Base-by-base conservation (phyloP, 805 yeast genomes). In the Cyberlindnera euphorbiae region DNA sequence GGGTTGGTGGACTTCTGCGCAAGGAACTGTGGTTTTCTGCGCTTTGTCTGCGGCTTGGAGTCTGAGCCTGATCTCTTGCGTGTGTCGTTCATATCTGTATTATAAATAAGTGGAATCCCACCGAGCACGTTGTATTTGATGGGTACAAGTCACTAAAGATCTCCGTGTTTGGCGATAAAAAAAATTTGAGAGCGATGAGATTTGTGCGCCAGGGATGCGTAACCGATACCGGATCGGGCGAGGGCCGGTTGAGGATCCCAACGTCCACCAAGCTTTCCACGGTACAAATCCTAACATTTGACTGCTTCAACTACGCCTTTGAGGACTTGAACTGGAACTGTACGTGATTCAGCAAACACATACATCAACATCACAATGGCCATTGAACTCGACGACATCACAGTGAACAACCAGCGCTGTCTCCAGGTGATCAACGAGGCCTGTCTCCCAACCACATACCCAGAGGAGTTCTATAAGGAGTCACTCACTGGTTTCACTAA, bases 401-500 rank as follows among this genome's bases (percentile, higher is more conserved):
- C 85, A 3, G 53, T 45, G 32, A 76, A 79, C 58, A 82, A 82
- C 58, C 46, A 77, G 26, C 82, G 79, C 2, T 64, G 73, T 2
- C 65, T 83, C 41, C 67, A 72, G 46, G 70, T 71, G 42, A 77
- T 83, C 54, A 74, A 78, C 41, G 59, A 62, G 37, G 67, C 63
- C 5, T 60, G 65, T 6, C 62, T 78, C n/a, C 82, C 84, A 4
- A 62, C 71, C 0, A 38, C 53, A 2, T 81, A 75, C 49, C 52
- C 75, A 1, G 73, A 72, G 1, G 45, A 59, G 3, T 79, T 80
- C 70, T 77, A 78, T 44, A 69, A 69, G 16, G 62, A 75, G 11
- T 56, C 66, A 3, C 51, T 66, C 2, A 76, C 67, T 17, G 79
- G 76, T 19, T 60, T 81, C 23, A 69, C 71, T 23, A 70, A 79